A percentile compares a stretch with the other conserved stretches of the same genome.
Evolutionary conservation across 2,329 filamentous ascomycete genomes (phyloP).

Genomic region (Aureobasidium sp.): DNA sequence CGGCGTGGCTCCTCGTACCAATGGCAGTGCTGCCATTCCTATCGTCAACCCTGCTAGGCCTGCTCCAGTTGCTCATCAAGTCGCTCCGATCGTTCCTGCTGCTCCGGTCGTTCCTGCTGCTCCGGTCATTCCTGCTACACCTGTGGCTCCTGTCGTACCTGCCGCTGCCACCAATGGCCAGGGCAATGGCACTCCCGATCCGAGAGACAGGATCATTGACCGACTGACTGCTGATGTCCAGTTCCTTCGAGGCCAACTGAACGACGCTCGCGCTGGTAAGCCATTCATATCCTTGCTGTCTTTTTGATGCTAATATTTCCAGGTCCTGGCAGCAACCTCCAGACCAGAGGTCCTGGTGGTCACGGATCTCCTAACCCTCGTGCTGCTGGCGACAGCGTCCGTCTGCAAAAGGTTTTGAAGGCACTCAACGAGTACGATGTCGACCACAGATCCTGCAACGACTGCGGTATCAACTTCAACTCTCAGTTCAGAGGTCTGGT

Average conservation of each 20-base stretch:
- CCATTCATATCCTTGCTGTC: background rate
- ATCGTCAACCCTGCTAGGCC: background rate
- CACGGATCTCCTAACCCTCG: background rate
- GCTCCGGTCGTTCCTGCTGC: background rate
- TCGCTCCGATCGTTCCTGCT: no score
- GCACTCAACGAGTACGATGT: background rate
- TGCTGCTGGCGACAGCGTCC: background rate
- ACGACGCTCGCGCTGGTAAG: background rate
- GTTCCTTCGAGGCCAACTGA: background rate
- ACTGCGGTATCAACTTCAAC: constrained; percentile 1
- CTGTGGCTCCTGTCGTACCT: no score
- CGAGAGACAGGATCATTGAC: background rate
- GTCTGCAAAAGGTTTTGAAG: background rate
- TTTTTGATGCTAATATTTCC: background rate
- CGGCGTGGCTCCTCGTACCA: background rate
- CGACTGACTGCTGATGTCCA: no score
- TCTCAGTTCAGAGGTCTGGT: background rate
- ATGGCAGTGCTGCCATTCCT: background rate
- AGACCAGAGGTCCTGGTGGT: background rate
- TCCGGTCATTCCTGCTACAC: no score
- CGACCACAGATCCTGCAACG: background rate
- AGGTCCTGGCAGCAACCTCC: no score
- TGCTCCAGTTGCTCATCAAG: no score
- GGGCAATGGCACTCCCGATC: background rate
- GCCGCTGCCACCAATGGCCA: background rate